Evolutionary conservation across 2,329 filamentous ascomycete genomes (phyloP), one percentile per base, ranked within the genome.

Genomic region (Xylariaceae sp.): DNA sequence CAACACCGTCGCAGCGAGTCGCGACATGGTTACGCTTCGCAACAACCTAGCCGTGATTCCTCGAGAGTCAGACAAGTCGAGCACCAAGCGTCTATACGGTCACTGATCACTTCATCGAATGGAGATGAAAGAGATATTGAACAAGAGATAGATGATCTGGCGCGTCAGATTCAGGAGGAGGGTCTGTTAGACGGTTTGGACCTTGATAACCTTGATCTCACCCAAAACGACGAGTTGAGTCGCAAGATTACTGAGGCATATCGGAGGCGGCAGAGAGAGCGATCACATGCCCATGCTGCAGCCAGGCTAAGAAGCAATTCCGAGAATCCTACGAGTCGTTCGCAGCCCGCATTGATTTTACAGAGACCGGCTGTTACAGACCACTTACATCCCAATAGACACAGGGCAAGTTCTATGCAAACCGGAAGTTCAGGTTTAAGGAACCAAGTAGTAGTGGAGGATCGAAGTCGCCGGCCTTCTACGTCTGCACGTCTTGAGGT

Each of bases 221-320:
- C 79, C 53, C 89, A 92, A 68, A 91, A 97, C 70, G 92, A 97
- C 68, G 90, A 95, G 69, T 84, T 97, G 13, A 96, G 90, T 64
- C 89, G 93, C 69, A 86, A 89, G 60, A 96, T 97, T 67, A 92
- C 92, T 1, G 90, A 95, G 68, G 91, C 91, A 1, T 96, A 95
- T 69, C 80, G 90, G 59, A 82, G 90, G 62, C 82, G 90, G 35
- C 90, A 95, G 69, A 82, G 81, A 49, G 85, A 87, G 62, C 77
- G 83, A 60, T 71, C 78, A n/a, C 78, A 82, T 10, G 75, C 76
- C 44, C 78, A 82, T 10, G 75, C 76, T 45, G 79, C 82, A 67
- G 68, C 76, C 17, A 72, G 73, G 9, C 75, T 78, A 66, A 78
- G 78, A 61, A 79, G 73, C 61, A 75, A 75, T 66, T 70, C 69